These are phyloP conservation scores for Rhodotorula sp. DNA, from an alignment of 1,284 basidiomycete genomes.

Conservation along the genomic window DNA sequence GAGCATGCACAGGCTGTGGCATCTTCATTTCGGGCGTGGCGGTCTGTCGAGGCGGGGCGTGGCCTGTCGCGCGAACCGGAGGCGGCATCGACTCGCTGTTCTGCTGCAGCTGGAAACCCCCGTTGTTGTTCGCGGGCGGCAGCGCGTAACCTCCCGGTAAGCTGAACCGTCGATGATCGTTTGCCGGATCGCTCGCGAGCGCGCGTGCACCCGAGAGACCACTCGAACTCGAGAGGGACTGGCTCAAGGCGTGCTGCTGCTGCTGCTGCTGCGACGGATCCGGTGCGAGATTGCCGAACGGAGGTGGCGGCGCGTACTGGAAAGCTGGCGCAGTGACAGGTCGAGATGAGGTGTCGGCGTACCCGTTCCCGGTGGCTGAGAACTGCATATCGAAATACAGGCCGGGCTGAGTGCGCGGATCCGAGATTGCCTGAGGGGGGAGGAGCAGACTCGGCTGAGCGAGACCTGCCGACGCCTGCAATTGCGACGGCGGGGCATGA, in stretches of 20 bases:
- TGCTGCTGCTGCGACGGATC: neutral
- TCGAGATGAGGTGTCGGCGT: slow-evolving; percentile 8
- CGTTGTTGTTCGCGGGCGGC: neutral
- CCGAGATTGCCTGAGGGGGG: too few relatives aligned
- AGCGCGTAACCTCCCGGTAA: neutral
- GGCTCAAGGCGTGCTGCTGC: neutral
- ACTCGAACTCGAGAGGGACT: neutral
- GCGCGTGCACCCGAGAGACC: neutral
- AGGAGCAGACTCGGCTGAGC: too few relatives aligned
- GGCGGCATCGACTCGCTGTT: neutral
- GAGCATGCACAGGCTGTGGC: slow-evolving; percentile 25
- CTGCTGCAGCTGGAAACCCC: neutral
- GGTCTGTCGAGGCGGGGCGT: neutral
- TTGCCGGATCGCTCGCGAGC: neutral
- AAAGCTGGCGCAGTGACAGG: slow-evolving; percentile 29
- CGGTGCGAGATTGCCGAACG: slow-evolving; percentile 4
- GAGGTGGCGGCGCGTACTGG: slow-evolving; percentile 12
- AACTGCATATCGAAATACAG: neutral
- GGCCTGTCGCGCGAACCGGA: neutral
- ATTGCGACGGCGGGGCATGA: neutral
- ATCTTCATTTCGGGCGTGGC: slow-evolving; percentile 23
- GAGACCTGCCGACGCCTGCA: neutral
- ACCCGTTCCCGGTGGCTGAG: neutral
- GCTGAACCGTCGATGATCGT: neutral
- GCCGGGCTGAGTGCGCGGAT: too few relatives aligned